A percentile compares a stretch with the other conserved stretches of the same genome.
These are phyloP conservation scores for Fusarium foetens DNA, from an alignment of 2,329 filamentous ascomycete species.

Conservation along the genomic window DNA sequence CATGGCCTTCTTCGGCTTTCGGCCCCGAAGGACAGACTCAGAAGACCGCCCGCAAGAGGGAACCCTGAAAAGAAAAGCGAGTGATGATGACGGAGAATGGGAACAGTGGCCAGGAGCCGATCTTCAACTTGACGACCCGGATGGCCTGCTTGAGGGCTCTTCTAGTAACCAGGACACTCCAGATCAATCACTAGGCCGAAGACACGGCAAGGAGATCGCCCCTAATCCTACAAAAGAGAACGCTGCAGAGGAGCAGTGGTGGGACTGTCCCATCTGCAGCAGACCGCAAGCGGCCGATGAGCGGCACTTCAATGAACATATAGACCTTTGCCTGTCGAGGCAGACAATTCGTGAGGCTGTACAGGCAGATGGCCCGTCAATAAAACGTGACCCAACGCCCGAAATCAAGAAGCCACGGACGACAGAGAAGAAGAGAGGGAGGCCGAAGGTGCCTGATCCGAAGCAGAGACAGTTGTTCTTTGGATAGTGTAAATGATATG, in stretches of 20 bases:
- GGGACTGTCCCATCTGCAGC: slow-evolving; percentile 91
- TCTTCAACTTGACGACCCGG: slow-evolving; percentile 51
- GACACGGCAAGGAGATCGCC: slow-evolving; percentile 63
- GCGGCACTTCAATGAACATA: slow-evolving; percentile 85
- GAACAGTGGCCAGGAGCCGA: slow-evolving; percentile 76
- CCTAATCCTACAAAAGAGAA: slow-evolving; percentile 55
- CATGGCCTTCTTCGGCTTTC: slow-evolving; percentile 80
- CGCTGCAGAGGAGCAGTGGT: slow-evolving; percentile 63
- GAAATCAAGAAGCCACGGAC: slow-evolving; percentile 52
- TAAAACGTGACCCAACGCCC: slow-evolving; percentile 47
- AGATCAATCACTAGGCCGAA: slow-evolving; percentile 21
- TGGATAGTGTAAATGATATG: slow-evolving; percentile 46
- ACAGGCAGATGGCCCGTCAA: slow-evolving; percentile 58
- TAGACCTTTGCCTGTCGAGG: slow-evolving; percentile 89
- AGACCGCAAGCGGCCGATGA: slow-evolving; percentile 80
- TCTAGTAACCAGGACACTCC: slow-evolving; percentile 18
- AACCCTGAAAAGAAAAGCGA: slow-evolving; percentile 51
- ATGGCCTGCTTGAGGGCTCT: slow-evolving; percentile 17
- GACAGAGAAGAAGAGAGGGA: slow-evolving; percentile 53
- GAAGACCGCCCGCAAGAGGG: slow-evolving; percentile 24
- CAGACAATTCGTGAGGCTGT: slow-evolving; percentile 87
- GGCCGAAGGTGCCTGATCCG: slow-evolving; percentile 52
- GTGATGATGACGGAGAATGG: slow-evolving; percentile 57
- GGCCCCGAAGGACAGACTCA: slow-evolving; percentile 45
- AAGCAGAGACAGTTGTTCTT: slow-evolving; percentile 66